phyloP scores from a whole-genome alignment of 75 land plant genomes.

The Selaginella moellendorffii region DNA sequence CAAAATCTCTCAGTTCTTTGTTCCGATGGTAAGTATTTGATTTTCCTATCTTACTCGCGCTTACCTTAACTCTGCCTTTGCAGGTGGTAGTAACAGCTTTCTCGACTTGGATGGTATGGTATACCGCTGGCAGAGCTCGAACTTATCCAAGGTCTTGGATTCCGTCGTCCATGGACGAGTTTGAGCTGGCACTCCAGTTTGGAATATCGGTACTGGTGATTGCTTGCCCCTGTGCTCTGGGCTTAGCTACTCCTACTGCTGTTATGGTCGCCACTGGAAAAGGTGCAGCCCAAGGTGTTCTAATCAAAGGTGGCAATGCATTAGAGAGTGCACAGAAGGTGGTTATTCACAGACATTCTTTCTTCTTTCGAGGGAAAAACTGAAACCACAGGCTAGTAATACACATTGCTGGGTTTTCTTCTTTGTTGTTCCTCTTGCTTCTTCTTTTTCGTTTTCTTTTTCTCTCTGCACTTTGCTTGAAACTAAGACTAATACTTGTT shows the following conservation, averaged over 20 bases:
- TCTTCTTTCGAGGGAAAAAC: not conserved
- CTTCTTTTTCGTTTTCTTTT: too few relatives aligned
- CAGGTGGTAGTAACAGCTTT: constrained; percentile 61
- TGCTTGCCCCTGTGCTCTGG: constrained; percentile 95
- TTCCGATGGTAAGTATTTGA: constrained; percentile 20
- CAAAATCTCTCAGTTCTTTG: constrained; percentile 24
- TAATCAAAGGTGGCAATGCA: constrained; percentile 90
- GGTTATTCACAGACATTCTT: not conserved
- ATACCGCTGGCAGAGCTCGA: constrained; percentile 39
- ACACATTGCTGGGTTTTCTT: not conserved
- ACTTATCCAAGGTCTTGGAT: constrained; percentile 61
- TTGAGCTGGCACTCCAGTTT: constrained; percentile 90
- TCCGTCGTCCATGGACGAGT: constrained; percentile 67
- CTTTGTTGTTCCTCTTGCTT: not conserved
- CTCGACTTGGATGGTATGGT: constrained; percentile 83
- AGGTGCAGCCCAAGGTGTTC: constrained; percentile 87
- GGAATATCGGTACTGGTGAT: constrained; percentile 95
- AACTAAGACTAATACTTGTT: not conserved
- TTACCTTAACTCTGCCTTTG: not conserved
- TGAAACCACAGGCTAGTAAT: too few relatives aligned
- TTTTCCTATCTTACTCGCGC: not conserved
- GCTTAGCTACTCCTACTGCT: constrained; percentile 96
- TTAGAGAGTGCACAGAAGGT: constrained; percentile 88
- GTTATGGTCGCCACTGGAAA: constrained; percentile 97
- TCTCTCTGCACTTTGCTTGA: too few relatives aligned